Conservation (phyloP, 169 alveolate species). For the Plasmodium fragile region DNA sequence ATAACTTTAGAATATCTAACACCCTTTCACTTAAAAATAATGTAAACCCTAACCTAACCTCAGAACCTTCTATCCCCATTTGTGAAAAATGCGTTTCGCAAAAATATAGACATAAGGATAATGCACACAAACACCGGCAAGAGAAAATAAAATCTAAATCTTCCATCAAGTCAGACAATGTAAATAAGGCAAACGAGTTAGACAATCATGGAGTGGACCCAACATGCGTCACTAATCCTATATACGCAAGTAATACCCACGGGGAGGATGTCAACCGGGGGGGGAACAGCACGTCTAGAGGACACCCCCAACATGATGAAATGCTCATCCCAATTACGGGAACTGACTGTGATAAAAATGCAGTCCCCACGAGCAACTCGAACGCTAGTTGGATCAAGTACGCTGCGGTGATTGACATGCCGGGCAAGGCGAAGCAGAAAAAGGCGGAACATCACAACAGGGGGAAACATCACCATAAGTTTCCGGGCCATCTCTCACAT, state of each 20-base stretch:
- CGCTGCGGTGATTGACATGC: conserved; percentile 7
- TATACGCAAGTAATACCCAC: neutral
- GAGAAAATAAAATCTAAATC: neutral
- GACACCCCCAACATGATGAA: neutral
- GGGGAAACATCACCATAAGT: neutral
- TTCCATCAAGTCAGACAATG: neutral
- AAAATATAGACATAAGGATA: neutral
- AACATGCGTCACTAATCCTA: neutral
- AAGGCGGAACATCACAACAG: neutral
- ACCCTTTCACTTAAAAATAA: conserved; percentile 4
- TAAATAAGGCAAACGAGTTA: neutral
- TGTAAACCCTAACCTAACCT: neutral
- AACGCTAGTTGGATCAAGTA: neutral
- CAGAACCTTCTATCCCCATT: neutral
- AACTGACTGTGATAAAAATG: neutral
- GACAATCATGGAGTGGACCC: neutral
- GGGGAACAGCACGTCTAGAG: neutral
- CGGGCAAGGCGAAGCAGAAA: neutral
- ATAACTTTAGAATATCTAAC: neutral
- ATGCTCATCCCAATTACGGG: conserved; percentile 4
- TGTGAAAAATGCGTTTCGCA: neutral
- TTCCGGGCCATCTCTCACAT: neutral
- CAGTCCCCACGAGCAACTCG: neutral
- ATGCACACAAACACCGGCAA: neutral
- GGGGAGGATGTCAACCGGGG: neutral